Conservation (phyloP, 805 yeast species). For the Saccharomyces kudriavzevii region DNA sequence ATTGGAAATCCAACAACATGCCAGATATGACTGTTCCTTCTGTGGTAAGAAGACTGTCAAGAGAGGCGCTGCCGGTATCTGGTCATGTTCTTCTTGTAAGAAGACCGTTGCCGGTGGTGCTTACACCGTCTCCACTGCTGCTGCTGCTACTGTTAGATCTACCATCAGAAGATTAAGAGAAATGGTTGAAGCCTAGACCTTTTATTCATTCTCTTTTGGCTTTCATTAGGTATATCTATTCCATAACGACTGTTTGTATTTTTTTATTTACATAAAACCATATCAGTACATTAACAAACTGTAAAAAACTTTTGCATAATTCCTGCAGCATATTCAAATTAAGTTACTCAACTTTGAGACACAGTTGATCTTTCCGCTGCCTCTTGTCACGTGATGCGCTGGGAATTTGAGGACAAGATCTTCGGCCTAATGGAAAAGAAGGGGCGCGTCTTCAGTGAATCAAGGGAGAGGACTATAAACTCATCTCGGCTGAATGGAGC, state of each 20-base stretch:
- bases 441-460: neutral
- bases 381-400: neutral
- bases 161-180: slow-evolving; percentile 99
- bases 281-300: neutral
- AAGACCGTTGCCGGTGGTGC: slow-evolving; percentile 99
- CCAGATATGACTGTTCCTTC: slow-evolving; percentile 98
- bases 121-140: slow-evolving; percentile 97
- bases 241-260: neutral
- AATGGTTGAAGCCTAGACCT: slow-evolving; percentile 90
- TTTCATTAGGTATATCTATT: neutral
- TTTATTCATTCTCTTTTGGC: neutral
- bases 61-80: slow-evolving; percentile 98
- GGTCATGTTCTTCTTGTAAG: slow-evolving; percentile 91
- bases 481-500: neutral
- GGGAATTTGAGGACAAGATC: neutral
- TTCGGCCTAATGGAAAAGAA: neutral
- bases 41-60: slow-evolving; percentile 98
- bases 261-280: neutral
- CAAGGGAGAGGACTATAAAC: neutral
- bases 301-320: neutral
- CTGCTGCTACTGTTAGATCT: slow-evolving; percentile 99
- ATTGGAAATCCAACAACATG: slow-evolving; percentile 97
- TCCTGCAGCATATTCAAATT: neutral
- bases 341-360: neutral
- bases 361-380: neutral